phyloP scores from a whole-genome alignment of 352 stramenopile genomes.

The Pythium monospermum region DNA sequence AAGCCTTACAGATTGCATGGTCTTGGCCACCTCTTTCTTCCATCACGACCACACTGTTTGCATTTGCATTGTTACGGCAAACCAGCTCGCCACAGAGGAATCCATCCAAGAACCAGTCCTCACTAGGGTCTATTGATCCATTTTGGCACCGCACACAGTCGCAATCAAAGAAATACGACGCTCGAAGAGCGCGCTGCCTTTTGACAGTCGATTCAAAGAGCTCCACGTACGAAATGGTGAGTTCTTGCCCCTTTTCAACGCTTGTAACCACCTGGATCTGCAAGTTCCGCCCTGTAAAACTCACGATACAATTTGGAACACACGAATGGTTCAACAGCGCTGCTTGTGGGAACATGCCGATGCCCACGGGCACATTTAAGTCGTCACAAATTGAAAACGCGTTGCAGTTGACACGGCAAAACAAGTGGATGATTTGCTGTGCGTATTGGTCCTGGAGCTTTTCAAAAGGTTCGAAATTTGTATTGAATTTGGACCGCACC shows the following conservation, averaged over 20 bases:
- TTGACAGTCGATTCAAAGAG: conserved; percentile 40
- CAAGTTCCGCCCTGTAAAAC: conserved; percentile 43
- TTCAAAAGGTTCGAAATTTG: conserved; percentile 17
- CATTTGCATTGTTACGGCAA: not conserved
- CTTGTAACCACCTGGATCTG: conserved; percentile 40
- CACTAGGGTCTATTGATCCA: not conserved
- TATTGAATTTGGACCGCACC: conserved; percentile 34
- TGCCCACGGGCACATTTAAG: conserved; percentile 37
- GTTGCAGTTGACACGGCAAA: conserved; percentile 77
- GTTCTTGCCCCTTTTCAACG: conserved; percentile 41
- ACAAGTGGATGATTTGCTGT: conserved; percentile 39
- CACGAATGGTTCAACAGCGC: conserved; percentile 79
- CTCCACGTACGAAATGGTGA: conserved; percentile 74
- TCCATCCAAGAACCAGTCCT: conserved; percentile 18
- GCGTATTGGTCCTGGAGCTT: conserved; percentile 27
- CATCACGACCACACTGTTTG: conserved; percentile 1
- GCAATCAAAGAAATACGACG: conserved; percentile 75
- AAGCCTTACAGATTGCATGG: conserved; percentile 4
- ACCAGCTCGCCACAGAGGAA: conserved; percentile 5
- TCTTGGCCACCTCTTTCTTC: conserved; percentile 1
- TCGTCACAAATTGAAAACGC: conserved; percentile 64
- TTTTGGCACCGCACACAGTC: conserved; percentile 25
- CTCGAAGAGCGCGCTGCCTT: conserved; percentile 29
- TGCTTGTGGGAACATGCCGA: conserved; percentile 58
- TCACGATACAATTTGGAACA: conserved; percentile 66